Base-by-base conservation (phyloP, 805 yeast genomes). In the Sungouiella blattae region DNA sequence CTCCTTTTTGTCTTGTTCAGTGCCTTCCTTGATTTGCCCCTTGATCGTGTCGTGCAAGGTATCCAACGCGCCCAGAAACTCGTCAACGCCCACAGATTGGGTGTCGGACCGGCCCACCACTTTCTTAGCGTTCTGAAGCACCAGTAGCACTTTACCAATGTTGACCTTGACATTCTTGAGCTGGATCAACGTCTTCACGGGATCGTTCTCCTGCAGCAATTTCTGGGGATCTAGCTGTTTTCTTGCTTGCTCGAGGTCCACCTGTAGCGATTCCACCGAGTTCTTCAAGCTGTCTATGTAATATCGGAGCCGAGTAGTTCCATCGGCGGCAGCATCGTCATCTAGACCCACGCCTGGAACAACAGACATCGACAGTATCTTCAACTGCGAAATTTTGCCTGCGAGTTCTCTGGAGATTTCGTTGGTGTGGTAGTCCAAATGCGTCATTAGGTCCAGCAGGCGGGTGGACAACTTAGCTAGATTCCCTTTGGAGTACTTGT, bases 251-350 rank as follows among this genome's bases (percentile, higher is more conserved):
- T 32, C 40, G 11, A 46, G 38, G 15, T 48, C 49, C 11, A 21
- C 28, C n/a, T 76, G 72, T 26, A 83, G 53, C 2, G 84, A 67
- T 28, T 73, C 66, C 16, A 81, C 73, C 0, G 87, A 73, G 34
- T 77, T 73, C 11, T 75, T 69, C 30, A 83, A 57, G 1, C 80
- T 73, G 28, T 79, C 83, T 28, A 79, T 60, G 50, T 81, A 82
- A 54, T 82, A 82, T 44, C 81, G 83, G 30, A 83, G 58, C 40
- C 86, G 67, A 7, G 83, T 73, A 1, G 77, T 68, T n/a, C 58
- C 57, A 26, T 53, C 47, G 11, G 52, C 36, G 6, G 40, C 39
- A 8, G 27, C 40, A 25, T 35, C 45, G n/a, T n/a, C n/a, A 11
- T 40, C 49, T 24, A 36, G 44, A 14, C 49, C 46, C 43, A 57